These are phyloP conservation scores for Xylaria polymorpha DNA, from an alignment of 2,329 filamentous ascomycete genomes.

Conservation along the genomic window DNA sequence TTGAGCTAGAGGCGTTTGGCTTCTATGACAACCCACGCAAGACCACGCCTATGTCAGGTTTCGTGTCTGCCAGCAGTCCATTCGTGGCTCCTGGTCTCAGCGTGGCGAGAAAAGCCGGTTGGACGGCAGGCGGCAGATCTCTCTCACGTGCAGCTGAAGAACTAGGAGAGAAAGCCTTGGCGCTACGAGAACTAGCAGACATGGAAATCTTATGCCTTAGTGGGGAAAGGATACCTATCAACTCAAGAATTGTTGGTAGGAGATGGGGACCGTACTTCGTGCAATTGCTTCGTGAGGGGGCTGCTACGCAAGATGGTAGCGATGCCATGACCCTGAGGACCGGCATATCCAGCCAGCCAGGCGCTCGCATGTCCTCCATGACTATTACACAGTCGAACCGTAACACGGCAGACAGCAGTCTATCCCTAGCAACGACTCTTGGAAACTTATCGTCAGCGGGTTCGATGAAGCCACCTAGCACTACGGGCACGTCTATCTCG, in stretches of 20 bases:
- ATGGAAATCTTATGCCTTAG: slow-evolving; percentile 97
- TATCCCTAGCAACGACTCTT: slow-evolving; percentile 59
- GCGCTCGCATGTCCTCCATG: slow-evolving; percentile 80
- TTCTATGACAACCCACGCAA: slow-evolving; percentile 95
- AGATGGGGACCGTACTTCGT: slow-evolving; percentile 98
- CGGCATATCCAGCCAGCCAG: slow-evolving; percentile 66
- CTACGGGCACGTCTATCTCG: slow-evolving; percentile 58
- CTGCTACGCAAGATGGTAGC: slow-evolving; percentile 75
- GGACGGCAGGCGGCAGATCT: slow-evolving; percentile 78
- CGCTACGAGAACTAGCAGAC: slow-evolving; percentile 86
- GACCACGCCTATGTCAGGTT: slow-evolving; percentile 80
- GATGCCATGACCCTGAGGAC: slow-evolving; percentile 82
- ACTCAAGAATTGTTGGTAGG: slow-evolving; percentile 86
- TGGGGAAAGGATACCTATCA: slow-evolving; percentile 92
- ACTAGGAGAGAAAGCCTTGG: slow-evolving; percentile 82
- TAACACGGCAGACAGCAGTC: slow-evolving; percentile 60
- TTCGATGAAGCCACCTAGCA: slow-evolving; percentile 58
- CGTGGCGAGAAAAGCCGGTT: slow-evolving; percentile 68
- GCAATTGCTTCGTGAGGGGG: slow-evolving; percentile 85
- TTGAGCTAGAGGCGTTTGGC: slow-evolving; percentile 96
- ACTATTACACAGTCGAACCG: slow-evolving; percentile 81
- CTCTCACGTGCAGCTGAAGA: slow-evolving; percentile 85
- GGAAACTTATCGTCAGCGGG: slow-evolving; percentile 51
- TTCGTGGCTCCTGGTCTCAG: slow-evolving; percentile 68
- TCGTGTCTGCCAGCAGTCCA: slow-evolving; percentile 82